Evolutionary conservation across 371 early-diverging fungal species (phyloP).

Genomic region (Nosema muscidifuracis): DNA sequence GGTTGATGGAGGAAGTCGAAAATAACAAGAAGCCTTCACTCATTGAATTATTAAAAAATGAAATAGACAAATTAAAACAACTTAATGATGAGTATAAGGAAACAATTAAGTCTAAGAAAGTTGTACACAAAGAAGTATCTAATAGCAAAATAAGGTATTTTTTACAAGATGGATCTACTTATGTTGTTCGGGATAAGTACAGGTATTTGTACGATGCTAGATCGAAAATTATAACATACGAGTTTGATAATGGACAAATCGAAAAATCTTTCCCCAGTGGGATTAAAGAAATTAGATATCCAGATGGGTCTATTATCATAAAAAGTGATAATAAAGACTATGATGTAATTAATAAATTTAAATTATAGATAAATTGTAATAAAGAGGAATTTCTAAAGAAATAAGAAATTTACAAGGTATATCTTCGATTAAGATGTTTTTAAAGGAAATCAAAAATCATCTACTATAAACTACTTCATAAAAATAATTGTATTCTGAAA

Average conservation of each 20-base stretch:
- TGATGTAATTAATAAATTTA: constrained; percentile 39
- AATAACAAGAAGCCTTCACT: constrained; percentile 46
- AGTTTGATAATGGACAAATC: constrained; percentile 64
- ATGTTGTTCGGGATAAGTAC: constrained; percentile 61
- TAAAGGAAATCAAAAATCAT: not conserved
- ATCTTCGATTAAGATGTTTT: not conserved
- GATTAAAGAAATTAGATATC: constrained; percentile 63
- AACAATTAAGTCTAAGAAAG: constrained; percentile 54
- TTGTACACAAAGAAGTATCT: constrained; percentile 57
- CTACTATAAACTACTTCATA: not conserved
- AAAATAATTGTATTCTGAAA: not conserved
- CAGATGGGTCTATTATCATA: constrained; percentile 60
- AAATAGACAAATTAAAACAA: constrained; percentile 58
- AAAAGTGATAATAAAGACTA: constrained; percentile 61
- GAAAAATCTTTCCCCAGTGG: constrained; percentile 63
- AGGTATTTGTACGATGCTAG: constrained; percentile 63
- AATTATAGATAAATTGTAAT: not conserved
- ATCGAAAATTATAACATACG: constrained; percentile 62
- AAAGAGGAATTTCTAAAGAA: not conserved
- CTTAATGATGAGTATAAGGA: constrained; percentile 58
- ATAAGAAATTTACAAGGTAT: not conserved
- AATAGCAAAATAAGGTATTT: constrained; percentile 59
- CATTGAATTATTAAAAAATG: constrained; percentile 59
- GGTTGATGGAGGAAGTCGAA: constrained; percentile 54
- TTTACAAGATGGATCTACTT: constrained; percentile 62